Base-by-base conservation (phyloP, 305 asterid genomes). In the Solanum hybrid region DNA sequence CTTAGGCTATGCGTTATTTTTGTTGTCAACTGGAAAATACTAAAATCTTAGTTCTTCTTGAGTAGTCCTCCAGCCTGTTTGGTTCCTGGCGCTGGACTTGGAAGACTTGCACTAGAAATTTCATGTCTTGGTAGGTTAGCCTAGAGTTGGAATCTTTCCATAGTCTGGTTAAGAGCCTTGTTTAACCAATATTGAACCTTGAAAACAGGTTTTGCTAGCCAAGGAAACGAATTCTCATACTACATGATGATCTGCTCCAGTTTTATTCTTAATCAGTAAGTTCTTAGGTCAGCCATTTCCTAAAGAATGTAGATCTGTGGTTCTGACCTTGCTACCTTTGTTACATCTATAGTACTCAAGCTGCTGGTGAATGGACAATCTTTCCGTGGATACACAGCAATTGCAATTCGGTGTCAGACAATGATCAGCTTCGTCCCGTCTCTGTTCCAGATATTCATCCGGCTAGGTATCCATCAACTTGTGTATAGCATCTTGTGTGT, bases 201-300 rank as follows among this genome's bases (percentile, higher is more conserved):
- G 88, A 84, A 88, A 64, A 17, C 98, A 97, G 99, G 99, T 91
- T 96, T 97, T 90, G 90, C 95, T 80, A 93, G 98, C 94, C 99
- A 97, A 91, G 99, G 99, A 91, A 97, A 97, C 91, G 99, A 97
- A 89, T 97, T 97, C 91, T 97, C 99, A 27, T 97, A 97, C 94
- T 97, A 97, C 94, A 97, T 96, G 99, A 97, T 97, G 99, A 97
- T 97, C 91, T 97, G 99, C 95, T 97, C 99, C 90, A 95, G 98
- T 93, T 97, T 97, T 94, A 95, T 97, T 87, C 95, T 97, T 91
- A 97, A 97, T 92, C 90, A 93, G 99, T 97, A 93, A 93, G 98
- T 40, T 85, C 87, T 86, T 71, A 87, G 79, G 82, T 82, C 77
- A 75, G 51, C 64, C 78, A 73, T 73, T 86, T 89, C 84, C 26